Percentiles rank a stretch among this genome's conserved stretches.
Conservation (phyloP, 805 yeast species). For the Candida fluviatilis region DNA sequence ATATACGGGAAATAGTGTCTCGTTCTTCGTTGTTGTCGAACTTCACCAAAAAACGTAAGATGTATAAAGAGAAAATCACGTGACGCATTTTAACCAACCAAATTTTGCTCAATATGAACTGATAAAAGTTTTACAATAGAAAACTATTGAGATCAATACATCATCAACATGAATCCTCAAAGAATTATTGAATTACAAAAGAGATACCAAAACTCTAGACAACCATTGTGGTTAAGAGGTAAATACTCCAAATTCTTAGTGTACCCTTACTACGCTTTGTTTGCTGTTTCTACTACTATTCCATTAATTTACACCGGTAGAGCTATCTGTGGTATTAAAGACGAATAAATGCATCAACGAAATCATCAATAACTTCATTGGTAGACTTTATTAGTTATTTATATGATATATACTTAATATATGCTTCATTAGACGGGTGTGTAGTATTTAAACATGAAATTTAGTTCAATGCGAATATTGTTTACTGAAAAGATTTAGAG, state of each 20-base stretch:
- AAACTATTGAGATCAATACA: not conserved
- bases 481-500: too few relatives aligned
- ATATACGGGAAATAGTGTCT: too few relatives aligned
- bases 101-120: slow-evolving; percentile 2
- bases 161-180: slow-evolving; percentile 38
- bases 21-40: too few relatives aligned
- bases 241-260: slow-evolving; percentile 57
- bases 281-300: slow-evolving; percentile 60
- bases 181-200: slow-evolving; percentile 44
- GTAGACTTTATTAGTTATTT: not conserved
- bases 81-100: slow-evolving; percentile 1
- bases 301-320: slow-evolving; percentile 70
- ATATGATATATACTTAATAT: slow-evolving; percentile 2
- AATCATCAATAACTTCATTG: slow-evolving; percentile 7
- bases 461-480: too few relatives aligned
- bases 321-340: slow-evolving; percentile 69
- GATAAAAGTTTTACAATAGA: not conserved
- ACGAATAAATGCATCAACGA: too few relatives aligned
- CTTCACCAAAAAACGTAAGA: too few relatives aligned
- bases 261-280: slow-evolving; percentile 75
- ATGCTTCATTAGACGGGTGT: not conserved
- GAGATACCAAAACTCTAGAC: slow-evolving; percentile 39
- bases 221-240: slow-evolving; percentile 44
- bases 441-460: too few relatives aligned
- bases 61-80: not conserved